Conservation (phyloP, 805 yeast species). For the Wickerhamiella alocasiicola region DNA sequence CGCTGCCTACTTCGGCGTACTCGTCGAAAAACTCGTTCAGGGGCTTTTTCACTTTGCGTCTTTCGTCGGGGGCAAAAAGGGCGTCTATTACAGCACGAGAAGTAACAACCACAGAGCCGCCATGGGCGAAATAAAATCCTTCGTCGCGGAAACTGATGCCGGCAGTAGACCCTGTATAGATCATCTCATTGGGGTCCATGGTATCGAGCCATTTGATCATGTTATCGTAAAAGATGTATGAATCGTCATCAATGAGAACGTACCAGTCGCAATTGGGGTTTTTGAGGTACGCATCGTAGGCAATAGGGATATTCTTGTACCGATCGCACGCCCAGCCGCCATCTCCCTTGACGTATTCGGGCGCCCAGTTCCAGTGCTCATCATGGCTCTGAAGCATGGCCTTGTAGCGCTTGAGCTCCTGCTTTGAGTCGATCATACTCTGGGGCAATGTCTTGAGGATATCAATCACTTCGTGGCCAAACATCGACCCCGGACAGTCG, state of each 20-base stretch:
- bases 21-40: constrained; percentile 11
- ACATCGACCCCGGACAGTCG: constrained; percentile 25
- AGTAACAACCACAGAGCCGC: constrained; percentile 30
- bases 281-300: constrained; percentile 25
- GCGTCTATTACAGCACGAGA: constrained; percentile 25
- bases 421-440: constrained; percentile 12
- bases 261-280: constrained; percentile 27
- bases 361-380: constrained; percentile 20
- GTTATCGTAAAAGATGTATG: constrained; percentile 24
- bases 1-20: constrained; percentile 18
- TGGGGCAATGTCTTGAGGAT: constrained; percentile 21
- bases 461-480: constrained; percentile 27
- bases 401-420: constrained; percentile 22
- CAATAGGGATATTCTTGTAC: constrained; percentile 30
- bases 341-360: constrained; percentile 13
- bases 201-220: constrained; percentile 19
- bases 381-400: constrained; percentile 19
- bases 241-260: constrained; percentile 28
- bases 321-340: constrained; percentile 29
- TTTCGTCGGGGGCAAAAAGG: constrained; percentile 16
- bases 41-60: constrained; percentile 1
- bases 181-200: constrained; percentile 22
- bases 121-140: constrained; percentile 26
- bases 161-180: constrained; percentile 27
- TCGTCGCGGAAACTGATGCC: constrained; percentile 5